A percentile compares a stretch with the other conserved stretches of the same genome.
Conservation (phyloP, 495 filamentous ascomycete species). For the Apiosordaria backusii region DNA sequence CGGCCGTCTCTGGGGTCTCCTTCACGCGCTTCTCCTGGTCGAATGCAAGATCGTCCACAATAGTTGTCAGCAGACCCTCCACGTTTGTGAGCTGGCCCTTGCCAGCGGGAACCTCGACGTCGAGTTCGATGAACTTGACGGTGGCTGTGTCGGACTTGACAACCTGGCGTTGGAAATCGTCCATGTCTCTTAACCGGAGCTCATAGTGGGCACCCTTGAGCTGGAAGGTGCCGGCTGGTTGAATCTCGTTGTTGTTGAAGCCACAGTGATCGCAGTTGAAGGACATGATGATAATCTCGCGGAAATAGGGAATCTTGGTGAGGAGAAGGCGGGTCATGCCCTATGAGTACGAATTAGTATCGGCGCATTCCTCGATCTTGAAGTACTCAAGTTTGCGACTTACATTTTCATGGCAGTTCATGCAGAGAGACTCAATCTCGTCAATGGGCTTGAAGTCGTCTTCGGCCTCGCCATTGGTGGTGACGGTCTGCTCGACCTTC, state of each 20-base stretch:
- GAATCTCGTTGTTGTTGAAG: conserved; percentile 86
- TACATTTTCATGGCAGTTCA: conserved; percentile 70
- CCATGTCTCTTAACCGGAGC: conserved; percentile 61
- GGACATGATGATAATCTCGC: conserved; percentile 93
- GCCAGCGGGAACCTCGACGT: conserved; percentile 86
- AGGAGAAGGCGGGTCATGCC: conserved; percentile 82
- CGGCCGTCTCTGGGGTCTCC: conserved; percentile 67
- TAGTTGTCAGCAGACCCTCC: conserved; percentile 75
- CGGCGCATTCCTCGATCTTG: background rate
- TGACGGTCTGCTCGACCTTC: conserved; percentile 47
- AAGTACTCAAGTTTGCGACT: conserved; percentile 21
- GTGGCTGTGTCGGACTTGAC: conserved; percentile 84
- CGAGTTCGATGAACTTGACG: conserved; percentile 77
- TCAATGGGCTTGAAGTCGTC: conserved; percentile 61
- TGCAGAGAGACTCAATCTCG: conserved; percentile 48
- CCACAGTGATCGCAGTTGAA: conserved; percentile 88
- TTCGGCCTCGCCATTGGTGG: conserved; percentile 34
- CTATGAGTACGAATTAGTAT: conserved; percentile 40
- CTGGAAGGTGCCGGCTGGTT: conserved; percentile 86
- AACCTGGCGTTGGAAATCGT: conserved; percentile 79
- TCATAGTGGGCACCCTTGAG: conserved; percentile 79
- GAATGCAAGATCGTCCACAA: conserved; percentile 69
- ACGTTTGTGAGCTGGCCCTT: conserved; percentile 87
- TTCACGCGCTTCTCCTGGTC: conserved; percentile 73
- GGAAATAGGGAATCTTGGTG: conserved; percentile 91